phyloP scores from a whole-genome alignment of 75 land plant species.

The Chamaecyparis obtusa region DNA sequence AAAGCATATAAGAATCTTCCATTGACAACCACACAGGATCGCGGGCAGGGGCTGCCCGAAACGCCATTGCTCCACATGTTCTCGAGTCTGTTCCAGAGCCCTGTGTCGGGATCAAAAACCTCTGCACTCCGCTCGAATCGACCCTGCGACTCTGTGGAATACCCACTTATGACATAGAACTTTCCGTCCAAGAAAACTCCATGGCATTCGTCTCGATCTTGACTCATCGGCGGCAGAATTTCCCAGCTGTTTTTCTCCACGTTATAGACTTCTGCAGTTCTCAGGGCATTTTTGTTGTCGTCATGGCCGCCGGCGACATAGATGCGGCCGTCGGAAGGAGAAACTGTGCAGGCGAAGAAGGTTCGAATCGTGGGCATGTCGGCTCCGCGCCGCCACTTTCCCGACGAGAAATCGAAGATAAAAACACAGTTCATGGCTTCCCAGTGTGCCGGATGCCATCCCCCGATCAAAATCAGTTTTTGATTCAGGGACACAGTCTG shows the following conservation, averaged over 20 bases:
- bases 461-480: conserved; percentile 58
- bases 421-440: conserved; percentile 27
- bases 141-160: conserved; percentile 63
- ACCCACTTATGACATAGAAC: conserved; percentile 70
- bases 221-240: conserved; percentile 40
- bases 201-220: conserved; percentile 71
- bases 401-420: conserved; percentile 34
- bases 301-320: conserved; percentile 84
- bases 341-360: conserved; percentile 55
- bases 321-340: conserved; percentile 10
- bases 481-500: conserved; percentile 30
- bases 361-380: conserved; percentile 46
- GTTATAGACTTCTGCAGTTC: conserved; percentile 49
- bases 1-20: conserved; percentile 9
- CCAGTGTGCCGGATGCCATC: conserved; percentile 54
- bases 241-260: conserved; percentile 42
- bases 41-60: not conserved
- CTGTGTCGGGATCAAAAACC: conserved; percentile 20
- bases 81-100: conserved; percentile 48
- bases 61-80: conserved; percentile 27
- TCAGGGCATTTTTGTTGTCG: conserved; percentile 63
- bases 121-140: conserved; percentile 45
- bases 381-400: conserved; percentile 43
- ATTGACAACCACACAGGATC: not conserved
- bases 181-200: conserved; percentile 35